Conservation (phyloP, 2,329 filamentous ascomycete genomes). For the Nemania abortiva region DNA sequence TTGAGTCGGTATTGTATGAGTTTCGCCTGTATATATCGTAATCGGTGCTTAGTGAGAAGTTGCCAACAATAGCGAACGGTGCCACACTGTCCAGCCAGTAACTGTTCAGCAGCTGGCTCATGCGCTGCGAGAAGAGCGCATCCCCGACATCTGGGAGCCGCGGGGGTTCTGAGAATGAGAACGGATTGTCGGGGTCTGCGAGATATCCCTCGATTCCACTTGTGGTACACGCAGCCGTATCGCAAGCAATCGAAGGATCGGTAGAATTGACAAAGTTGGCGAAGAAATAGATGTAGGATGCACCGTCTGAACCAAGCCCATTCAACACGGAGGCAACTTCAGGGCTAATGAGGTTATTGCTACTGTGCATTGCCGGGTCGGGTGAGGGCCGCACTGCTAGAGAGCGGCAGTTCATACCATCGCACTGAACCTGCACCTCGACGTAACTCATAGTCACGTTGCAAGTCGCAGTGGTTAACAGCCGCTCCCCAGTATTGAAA, state of each 20-base stretch:
- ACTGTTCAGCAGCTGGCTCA: background rate
- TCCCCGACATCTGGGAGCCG: constrained; percentile 7
- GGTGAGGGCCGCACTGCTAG: background rate
- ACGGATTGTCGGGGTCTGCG: constrained; percentile 6
- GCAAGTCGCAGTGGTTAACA: constrained; percentile 1
- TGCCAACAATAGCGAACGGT: constrained; percentile 3
- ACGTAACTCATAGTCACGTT: constrained; percentile 11
- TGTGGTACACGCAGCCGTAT: background rate
- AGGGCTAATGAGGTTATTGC: background rate
- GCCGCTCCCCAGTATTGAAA: background rate
- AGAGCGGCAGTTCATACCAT: constrained; percentile 8
- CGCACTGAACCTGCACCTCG: constrained; percentile 8
- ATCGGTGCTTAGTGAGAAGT: background rate
- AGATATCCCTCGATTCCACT: constrained; percentile 10
- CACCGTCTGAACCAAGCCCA: background rate
- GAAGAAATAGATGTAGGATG: background rate
- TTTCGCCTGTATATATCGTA: background rate
- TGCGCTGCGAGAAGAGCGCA: constrained; percentile 9
- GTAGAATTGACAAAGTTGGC: background rate
- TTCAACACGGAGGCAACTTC: background rate
- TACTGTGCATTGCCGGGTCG: constrained; percentile 2
- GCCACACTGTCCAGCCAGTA: constrained; percentile 9
- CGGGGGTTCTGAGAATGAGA: background rate
- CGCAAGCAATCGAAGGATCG: constrained; percentile 7
- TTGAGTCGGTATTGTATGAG: constrained; percentile 5